Conservation (phyloP, 352 stramenopile species). For the Pythium pyrilobum region DNA sequence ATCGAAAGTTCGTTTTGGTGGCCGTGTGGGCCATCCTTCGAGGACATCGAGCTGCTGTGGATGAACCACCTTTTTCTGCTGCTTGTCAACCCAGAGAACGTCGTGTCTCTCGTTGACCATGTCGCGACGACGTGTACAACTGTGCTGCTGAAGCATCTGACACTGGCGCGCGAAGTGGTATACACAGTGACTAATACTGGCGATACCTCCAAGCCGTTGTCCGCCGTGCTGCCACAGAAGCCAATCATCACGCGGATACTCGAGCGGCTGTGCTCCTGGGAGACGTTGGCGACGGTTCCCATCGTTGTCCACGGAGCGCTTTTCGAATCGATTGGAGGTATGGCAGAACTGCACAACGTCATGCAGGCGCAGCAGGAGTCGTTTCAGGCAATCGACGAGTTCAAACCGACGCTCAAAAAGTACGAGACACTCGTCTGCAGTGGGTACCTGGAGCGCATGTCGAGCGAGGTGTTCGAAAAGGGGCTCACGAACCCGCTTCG, state of each 20-base stretch:
- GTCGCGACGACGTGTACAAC: conserved; percentile 67
- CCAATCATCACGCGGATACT: conserved; percentile 63
- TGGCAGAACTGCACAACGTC: conserved; percentile 65
- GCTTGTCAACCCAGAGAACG: conserved; percentile 57
- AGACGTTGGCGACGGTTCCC: conserved; percentile 60
- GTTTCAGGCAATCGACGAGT: conserved; percentile 15
- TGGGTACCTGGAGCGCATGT: conserved; percentile 63
- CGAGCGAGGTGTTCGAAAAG: conserved; percentile 66
- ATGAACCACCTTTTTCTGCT: conserved; percentile 65
- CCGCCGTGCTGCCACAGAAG: conserved; percentile 13
- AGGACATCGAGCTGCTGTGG: conserved; percentile 47
- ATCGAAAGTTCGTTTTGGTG: conserved; percentile 79
- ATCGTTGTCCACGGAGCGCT: conserved; percentile 73
- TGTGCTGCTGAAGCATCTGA: conserved; percentile 75
- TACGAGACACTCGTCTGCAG: conserved; percentile 37
- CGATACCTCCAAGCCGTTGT: not conserved
- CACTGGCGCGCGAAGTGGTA: conserved; percentile 60
- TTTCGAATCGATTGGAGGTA: conserved; percentile 73
- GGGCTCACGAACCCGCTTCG: conserved; percentile 66
- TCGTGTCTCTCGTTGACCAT: conserved; percentile 64
- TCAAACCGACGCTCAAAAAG: conserved; percentile 35
- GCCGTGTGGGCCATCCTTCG: conserved; percentile 39
- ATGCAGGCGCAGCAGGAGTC: conserved; percentile 26
- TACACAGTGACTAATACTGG: conserved; percentile 33
- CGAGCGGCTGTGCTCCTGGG: conserved; percentile 54